A percentile compares a stretch with the other conserved stretches of the same genome.
Evolutionary conservation across 768 basidiomycete genomes (phyloP).

Genomic region (Suillus luteus): DNA sequence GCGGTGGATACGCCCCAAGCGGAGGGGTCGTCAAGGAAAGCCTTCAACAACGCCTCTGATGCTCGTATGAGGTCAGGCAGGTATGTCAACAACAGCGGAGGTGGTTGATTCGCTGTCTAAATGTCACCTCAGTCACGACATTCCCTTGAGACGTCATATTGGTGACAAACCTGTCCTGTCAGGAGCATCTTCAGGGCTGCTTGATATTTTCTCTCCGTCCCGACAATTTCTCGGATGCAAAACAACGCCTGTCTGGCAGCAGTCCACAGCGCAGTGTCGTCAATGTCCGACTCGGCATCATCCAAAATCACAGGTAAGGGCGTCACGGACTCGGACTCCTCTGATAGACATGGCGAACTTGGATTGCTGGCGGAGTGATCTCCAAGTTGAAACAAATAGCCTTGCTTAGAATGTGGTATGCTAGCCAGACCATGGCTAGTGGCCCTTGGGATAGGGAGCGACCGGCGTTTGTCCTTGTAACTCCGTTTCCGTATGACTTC

Average conservation of each 20-base stretch:
- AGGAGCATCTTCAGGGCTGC: conserved; percentile 39
- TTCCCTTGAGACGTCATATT: conserved; percentile 2
- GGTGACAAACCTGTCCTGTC: conserved; percentile 35
- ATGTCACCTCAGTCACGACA: conserved; percentile 15
- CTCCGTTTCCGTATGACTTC: conserved; percentile 43
- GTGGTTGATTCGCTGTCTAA: conserved; percentile 44
- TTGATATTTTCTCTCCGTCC: conserved; percentile 49
- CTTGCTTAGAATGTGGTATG: background rate
- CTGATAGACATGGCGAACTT: background rate
- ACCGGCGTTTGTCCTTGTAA: background rate
- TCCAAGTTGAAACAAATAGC: background rate
- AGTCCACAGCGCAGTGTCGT: conserved; percentile 36
- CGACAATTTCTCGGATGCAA: conserved; percentile 49
- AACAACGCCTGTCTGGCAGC: conserved; percentile 42
- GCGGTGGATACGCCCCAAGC: conserved; percentile 65
- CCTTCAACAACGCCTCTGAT: conserved; percentile 51
- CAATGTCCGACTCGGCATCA: conserved; percentile 16
- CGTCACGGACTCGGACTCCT: background rate
- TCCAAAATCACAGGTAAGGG: conserved; percentile 12
- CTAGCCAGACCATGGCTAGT: background rate
- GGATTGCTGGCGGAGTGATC: background rate
- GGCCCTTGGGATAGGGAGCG: background rate
- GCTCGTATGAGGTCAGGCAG: conserved; percentile 51
- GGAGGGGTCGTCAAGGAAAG: conserved; percentile 63
- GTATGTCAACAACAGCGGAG: conserved; percentile 53